These are phyloP conservation scores for Leccinum arenicola DNA, from an alignment of 768 basidiomycete genomes.

Conservation along the genomic window DNA sequence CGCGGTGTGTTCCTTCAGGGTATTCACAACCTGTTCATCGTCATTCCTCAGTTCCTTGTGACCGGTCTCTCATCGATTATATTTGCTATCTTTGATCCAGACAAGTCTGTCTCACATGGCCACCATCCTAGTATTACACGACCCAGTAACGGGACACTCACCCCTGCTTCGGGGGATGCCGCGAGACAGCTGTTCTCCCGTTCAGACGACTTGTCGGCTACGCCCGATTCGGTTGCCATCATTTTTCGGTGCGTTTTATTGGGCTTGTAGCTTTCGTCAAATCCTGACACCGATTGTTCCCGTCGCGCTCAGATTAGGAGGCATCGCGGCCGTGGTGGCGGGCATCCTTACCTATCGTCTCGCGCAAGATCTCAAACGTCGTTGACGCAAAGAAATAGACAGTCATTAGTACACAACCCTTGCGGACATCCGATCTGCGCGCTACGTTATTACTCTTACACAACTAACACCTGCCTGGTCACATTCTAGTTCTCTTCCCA, in stretches of 20 bases:
- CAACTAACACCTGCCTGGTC: background rate
- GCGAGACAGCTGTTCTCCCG: constrained; percentile 12
- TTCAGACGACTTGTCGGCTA: constrained; percentile 11
- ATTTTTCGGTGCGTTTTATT: constrained; percentile 60
- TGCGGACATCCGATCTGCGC: background rate
- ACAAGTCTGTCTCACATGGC: constrained; percentile 41
- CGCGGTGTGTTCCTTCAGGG: constrained; percentile 70
- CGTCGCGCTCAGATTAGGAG: constrained; percentile 47
- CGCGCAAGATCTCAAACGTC: constrained; percentile 48
- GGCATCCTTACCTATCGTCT: constrained; percentile 54
- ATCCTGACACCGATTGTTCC: background rate
- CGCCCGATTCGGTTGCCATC: constrained; percentile 71
- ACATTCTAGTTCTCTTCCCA: background rate
- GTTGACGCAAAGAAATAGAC: background rate
- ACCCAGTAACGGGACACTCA: constrained; percentile 8
- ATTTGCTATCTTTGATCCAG: constrained; percentile 81
- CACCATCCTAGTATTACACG: constrained; percentile 24
- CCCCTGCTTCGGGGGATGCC: constrained; percentile 3
- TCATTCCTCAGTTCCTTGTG: constrained; percentile 91
- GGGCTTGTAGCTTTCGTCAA: background rate
- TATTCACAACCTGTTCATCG: constrained; percentile 93
- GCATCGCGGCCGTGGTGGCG: constrained; percentile 51
- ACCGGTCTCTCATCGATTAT: constrained; percentile 83
- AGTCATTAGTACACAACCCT: background rate
- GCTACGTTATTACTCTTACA: background rate